Evolutionary conservation across 2,329 filamentous ascomycete species (phyloP).

Genomic region (Microsporum canis): DNA sequence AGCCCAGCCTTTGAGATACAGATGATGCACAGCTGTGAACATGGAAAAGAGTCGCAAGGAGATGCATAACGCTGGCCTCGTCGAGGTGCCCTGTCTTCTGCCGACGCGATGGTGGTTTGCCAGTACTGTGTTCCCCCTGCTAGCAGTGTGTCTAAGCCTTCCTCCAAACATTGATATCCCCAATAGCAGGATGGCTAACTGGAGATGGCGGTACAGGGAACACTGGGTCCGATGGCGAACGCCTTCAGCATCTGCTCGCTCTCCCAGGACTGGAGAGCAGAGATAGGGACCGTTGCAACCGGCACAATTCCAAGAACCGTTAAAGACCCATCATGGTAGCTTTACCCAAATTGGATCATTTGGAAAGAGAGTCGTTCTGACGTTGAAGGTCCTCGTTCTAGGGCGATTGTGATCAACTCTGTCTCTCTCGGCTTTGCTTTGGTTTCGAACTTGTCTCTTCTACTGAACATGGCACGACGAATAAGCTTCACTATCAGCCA

Average conservation of each 20-base stretch:
- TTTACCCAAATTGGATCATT: neutral
- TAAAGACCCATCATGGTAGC: conserved; percentile 43
- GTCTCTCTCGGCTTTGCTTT: conserved; percentile 45
- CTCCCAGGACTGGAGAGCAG: conserved; percentile 45
- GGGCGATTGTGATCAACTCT: conserved; percentile 45
- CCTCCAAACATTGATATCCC: neutral
- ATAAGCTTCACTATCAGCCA: conserved; percentile 46
- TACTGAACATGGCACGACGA: conserved; percentile 49
- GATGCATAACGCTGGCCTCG: neutral
- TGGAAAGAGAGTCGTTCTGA: neutral
- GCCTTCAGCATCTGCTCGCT: conserved; percentile 47
- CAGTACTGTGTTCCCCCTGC: conserved; percentile 46
- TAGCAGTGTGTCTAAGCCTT: conserved; percentile 32
- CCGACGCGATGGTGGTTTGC: conserved; percentile 49
- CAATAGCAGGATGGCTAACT: neutral
- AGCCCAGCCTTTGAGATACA: neutral
- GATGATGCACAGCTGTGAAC: neutral
- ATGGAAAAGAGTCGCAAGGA: neutral
- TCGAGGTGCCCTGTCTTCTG: conserved; percentile 13
- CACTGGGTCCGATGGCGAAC: conserved; percentile 45
- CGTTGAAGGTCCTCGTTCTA: conserved; percentile 15
- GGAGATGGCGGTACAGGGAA: conserved; percentile 25
- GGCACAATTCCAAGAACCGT: conserved; percentile 37
- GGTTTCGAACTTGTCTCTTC: conserved; percentile 43
- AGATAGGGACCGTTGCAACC: conserved; percentile 38